These are phyloP conservation scores for Lachnellula hyalina DNA, from an alignment of 2,329 filamentous ascomycete genomes.

Conservation along the genomic window DNA sequence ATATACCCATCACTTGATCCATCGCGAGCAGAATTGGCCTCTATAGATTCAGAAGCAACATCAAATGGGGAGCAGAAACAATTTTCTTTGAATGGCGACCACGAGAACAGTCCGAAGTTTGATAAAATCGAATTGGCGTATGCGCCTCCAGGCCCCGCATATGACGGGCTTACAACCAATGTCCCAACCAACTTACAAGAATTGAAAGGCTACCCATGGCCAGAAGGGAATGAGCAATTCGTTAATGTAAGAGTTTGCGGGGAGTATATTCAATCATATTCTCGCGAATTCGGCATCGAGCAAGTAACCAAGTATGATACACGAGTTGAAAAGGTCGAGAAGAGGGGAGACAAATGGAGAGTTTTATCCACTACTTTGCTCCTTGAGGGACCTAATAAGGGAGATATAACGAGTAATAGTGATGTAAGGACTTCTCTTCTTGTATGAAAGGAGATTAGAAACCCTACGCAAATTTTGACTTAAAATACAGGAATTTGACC, in stretches of 20 bases:
- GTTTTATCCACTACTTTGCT: slow-evolving; percentile 14
- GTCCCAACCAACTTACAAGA: slow-evolving; percentile 22
- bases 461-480: not conserved
- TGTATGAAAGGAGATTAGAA: not conserved
- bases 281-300: slow-evolving; percentile 16
- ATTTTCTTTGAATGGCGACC: not conserved
- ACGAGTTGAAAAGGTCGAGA: slow-evolving; percentile 21
- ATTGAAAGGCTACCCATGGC: slow-evolving; percentile 23
- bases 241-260: slow-evolving; percentile 21
- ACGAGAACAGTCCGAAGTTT: not conserved
- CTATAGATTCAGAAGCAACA: slow-evolving; percentile 1
- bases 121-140: slow-evolving; percentile 16
- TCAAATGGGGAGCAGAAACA: not conserved
- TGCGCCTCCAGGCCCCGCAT: slow-evolving; percentile 26
- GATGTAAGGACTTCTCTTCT: slow-evolving; percentile 6
- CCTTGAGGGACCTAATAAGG: slow-evolving; percentile 4
- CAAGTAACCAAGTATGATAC: slow-evolving; percentile 20
- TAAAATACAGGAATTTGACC: slow-evolving; percentile 45
- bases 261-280: slow-evolving; percentile 20
- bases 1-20: slow-evolving; percentile 20
- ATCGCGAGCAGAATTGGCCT: slow-evolving; percentile 17
- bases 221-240: slow-evolving; percentile 21
- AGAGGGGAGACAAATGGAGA: slow-evolving; percentile 18
- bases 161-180: slow-evolving; percentile 25
- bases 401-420: not conserved